Evolutionary conservation across 2,329 filamentous ascomycete species (phyloP).

Genomic region (Mycogone perniciosa): DNA sequence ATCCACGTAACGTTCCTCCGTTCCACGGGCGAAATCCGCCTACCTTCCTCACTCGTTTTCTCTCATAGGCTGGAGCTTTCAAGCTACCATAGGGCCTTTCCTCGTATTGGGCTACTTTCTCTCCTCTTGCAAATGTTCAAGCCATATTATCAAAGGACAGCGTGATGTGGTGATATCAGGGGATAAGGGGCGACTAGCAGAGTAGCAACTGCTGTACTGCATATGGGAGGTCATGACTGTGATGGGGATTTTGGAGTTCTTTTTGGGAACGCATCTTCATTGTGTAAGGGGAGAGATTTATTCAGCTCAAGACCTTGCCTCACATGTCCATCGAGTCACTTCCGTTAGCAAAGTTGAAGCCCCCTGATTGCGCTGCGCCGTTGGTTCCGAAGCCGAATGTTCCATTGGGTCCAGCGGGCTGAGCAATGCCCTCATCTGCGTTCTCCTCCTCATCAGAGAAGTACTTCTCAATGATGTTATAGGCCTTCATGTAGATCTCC

Average conservation of each 20-base stretch:
- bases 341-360: slow-evolving; percentile 88
- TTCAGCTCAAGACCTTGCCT: slow-evolving; percentile 16
- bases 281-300: not conserved
- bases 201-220: slow-evolving; percentile 4
- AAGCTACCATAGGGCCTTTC: slow-evolving; percentile 55
- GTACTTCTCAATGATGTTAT: slow-evolving; percentile 99
- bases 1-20: slow-evolving; percentile 13
- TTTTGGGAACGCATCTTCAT: slow-evolving; percentile 7
- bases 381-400: slow-evolving; percentile 75
- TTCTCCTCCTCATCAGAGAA: slow-evolving; percentile 98
- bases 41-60: slow-evolving; percentile 21
- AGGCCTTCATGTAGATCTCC: slow-evolving; percentile 99
- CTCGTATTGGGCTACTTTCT: slow-evolving; percentile 19
- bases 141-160: slow-evolving; percentile 31
- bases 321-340: slow-evolving; percentile 63
- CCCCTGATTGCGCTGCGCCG: slow-evolving; percentile 57
- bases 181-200: slow-evolving; percentile 16
- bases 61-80: slow-evolving; percentile 55
- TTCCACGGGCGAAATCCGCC: slow-evolving; percentile 2
- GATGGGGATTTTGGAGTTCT: slow-evolving; percentile 1
- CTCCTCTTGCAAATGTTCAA: slow-evolving; percentile 32
- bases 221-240: slow-evolving; percentile 8
- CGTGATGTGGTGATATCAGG: slow-evolving; percentile 27
- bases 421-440: slow-evolving; percentile 72
- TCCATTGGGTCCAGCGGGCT: slow-evolving; percentile 61